Evolutionary conservation across 805 yeast species (phyloP).

Genomic region (Yamadazyma kitorensis): DNA sequence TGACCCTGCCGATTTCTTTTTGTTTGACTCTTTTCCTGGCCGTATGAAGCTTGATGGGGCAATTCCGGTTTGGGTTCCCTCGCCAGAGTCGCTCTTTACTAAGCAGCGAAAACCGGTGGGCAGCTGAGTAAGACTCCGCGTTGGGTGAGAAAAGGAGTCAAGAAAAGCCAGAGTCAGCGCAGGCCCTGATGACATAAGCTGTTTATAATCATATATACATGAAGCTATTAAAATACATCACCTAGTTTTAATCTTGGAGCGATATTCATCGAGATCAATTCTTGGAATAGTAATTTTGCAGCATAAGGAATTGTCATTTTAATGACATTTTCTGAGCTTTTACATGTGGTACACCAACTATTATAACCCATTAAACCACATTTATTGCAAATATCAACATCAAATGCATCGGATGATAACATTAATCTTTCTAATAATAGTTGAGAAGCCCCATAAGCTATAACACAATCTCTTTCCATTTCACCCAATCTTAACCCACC

Average conservation of each 20-base stretch:
- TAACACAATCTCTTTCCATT: constrained; percentile 99
- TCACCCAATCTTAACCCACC: constrained; percentile 99
- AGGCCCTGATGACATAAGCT: no score
- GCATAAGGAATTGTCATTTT: constrained; percentile 98
- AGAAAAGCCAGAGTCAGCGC: no score
- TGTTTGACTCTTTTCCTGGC: no score
- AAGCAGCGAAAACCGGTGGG: no score
- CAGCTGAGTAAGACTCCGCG: no score
- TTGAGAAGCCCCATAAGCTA: constrained; percentile 99
- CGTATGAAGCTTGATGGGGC: no score
- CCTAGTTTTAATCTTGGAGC: constrained; percentile 92
- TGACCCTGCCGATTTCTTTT: no score
- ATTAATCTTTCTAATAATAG: constrained; percentile 95
- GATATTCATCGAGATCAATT: constrained; percentile 95
- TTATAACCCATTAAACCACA: constrained; percentile 98
- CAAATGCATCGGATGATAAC: constrained; percentile 99
- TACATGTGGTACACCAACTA: constrained; percentile 98
- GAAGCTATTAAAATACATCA: constrained; percentile 60
- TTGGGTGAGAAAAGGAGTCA: no score
- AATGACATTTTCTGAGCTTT: constrained; percentile 78
- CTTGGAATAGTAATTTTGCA: constrained; percentile 97
- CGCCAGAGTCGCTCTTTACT: no score
- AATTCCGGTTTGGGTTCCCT: no score
- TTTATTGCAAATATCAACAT: constrained; percentile 87
- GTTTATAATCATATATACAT: constrained; percentile 2